Evolutionary conservation across 441 rosid genomes (phyloP).

Genomic region (Brassica hybrid): DNA sequence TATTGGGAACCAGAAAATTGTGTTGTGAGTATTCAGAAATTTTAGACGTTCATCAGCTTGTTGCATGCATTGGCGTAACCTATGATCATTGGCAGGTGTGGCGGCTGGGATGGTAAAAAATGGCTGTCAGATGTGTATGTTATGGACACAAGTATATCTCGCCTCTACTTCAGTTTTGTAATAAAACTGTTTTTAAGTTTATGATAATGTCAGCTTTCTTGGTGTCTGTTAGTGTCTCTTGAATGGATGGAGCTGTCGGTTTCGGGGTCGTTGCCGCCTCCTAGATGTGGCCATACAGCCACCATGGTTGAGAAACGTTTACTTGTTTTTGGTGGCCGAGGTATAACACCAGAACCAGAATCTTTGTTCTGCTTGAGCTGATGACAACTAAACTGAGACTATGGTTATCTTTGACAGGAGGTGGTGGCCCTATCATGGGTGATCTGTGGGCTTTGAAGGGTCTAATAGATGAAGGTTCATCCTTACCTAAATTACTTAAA

Average conservation of each 20-base stretch:
- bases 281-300: constrained; percentile 98
- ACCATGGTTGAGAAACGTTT: constrained; percentile 97
- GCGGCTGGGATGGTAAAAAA: constrained; percentile 99
- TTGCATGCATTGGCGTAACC: constrained; percentile 26
- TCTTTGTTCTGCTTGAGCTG: constrained; percentile 5
- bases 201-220: constrained; percentile 29
- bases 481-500: no score
- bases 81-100: constrained; percentile 70
- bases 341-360: no score
- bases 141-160: constrained; percentile 81
- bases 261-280: constrained; percentile 84
- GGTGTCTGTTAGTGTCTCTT: constrained; percentile 77
- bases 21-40: not conserved
- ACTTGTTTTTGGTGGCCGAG: constrained; percentile 98
- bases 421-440: constrained; percentile 99
- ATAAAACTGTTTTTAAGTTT: not conserved
- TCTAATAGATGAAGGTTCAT: constrained; percentile 87
- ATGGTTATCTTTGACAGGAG: constrained; percentile 62
- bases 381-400: constrained; percentile 15
- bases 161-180: constrained; percentile 14
- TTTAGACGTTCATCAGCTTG: constrained; percentile 23
- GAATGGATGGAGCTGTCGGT: constrained; percentile 94
- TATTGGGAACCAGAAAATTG: constrained; percentile 56
- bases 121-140: constrained; percentile 97
- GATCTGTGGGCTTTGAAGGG: constrained; percentile 99